A percentile compares a stretch with the other conserved stretches of the same genome.
These are phyloP conservation scores for Castanea sativa DNA, from an alignment of 306 rosid genomes.

Conservation along the genomic window DNA sequence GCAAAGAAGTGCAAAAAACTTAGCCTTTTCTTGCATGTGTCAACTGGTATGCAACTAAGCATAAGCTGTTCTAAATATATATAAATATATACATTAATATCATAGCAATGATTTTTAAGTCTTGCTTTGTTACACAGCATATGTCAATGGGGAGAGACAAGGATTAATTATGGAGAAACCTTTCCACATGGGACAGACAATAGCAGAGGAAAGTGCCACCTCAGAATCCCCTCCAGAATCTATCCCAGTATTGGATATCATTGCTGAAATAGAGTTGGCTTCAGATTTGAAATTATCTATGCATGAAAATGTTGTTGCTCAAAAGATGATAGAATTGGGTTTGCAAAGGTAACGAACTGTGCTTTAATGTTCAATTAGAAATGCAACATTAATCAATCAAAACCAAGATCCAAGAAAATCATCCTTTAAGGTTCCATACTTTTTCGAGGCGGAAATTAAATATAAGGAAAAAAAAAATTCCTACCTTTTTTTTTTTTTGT, in stretches of 20 bases:
- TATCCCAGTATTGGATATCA: conserved; percentile 19
- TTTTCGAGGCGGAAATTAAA: too few species aligned
- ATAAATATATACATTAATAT: too few species aligned
- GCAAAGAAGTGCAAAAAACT: conserved; percentile 51
- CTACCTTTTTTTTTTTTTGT: too few species aligned
- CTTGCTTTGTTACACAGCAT: conserved; percentile 26
- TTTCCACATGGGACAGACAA: conserved; percentile 35
- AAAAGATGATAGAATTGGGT: conserved; percentile 56
- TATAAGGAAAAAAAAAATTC: too few species aligned
- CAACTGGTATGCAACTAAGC: conserved; percentile 34
- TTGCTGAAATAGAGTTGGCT: conserved; percentile 40
- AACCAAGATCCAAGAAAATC: too few species aligned
- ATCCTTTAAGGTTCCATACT: too few species aligned
- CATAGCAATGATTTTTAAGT: too few species aligned
- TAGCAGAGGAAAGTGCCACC: conserved; percentile 23
- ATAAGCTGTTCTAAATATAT: too few species aligned
- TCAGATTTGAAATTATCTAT: conserved; percentile 18
- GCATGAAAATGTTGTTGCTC: conserved; percentile 22
- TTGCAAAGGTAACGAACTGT: conserved; percentile 26
- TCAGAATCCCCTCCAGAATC: conserved; percentile 7
- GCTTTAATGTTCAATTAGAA: too few species aligned
- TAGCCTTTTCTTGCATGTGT: conserved; percentile 51
- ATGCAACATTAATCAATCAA: too few species aligned
- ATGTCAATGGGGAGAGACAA: conserved; percentile 55
- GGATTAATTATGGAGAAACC: conserved; percentile 50